Conservation (phyloP, 345 rosid genomes). For the Anacardium occidentale region DNA sequence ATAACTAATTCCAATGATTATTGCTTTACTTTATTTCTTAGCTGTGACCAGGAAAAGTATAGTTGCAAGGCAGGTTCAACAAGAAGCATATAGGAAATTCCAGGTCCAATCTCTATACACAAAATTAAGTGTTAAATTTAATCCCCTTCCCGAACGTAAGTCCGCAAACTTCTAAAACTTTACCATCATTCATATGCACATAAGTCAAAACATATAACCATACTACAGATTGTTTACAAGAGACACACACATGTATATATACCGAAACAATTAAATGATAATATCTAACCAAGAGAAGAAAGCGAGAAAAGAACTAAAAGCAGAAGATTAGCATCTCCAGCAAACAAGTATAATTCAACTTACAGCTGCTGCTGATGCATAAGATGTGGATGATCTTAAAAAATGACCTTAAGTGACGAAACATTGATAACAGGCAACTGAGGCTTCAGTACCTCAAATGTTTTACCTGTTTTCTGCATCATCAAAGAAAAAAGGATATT, state of each 20-base stretch:
- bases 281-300: constrained; percentile 16
- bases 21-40: neutral
- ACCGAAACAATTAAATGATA: constrained; percentile 10
- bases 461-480: constrained; percentile 79
- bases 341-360: constrained; percentile 33
- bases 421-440: constrained; percentile 74
- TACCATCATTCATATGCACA: neutral
- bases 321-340: constrained; percentile 2
- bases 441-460: constrained; percentile 70
- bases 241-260: neutral
- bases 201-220: neutral
- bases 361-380: constrained; percentile 83
- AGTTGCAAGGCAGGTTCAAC: neutral
- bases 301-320: neutral
- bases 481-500: constrained; percentile 22
- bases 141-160: neutral
- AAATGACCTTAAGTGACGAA: constrained; percentile 77
- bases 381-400: constrained; percentile 94
- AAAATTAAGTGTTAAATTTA: neutral
- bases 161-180: no score
- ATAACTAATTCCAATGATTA: neutral
- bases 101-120: neutral
- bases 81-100: neutral
- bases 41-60: neutral
- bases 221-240: neutral